Evolutionary conservation across 148 eudicot species (phyloP).

Genomic region (Mesembryanthemum crystallinum): DNA sequence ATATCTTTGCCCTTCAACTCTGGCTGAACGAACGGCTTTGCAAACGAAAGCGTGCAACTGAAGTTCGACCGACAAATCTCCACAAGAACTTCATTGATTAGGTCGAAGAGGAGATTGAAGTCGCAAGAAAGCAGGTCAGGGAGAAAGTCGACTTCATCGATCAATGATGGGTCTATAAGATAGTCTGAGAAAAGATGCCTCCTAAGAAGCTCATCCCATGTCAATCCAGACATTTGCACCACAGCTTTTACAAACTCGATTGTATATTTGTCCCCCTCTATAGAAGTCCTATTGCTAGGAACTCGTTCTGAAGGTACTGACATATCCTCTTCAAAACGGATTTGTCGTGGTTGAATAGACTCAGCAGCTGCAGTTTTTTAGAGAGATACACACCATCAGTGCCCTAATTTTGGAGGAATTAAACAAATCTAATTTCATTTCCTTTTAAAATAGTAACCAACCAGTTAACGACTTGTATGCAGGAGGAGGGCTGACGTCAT

Average conservation of each 20-base stretch:
- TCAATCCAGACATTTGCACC: constrained; percentile 69
- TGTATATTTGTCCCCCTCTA: constrained; percentile 61
- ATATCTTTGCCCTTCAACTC: constrained; percentile 55
- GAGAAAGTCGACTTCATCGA: constrained; percentile 76
- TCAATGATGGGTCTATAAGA: constrained; percentile 67
- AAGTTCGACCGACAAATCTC: constrained; percentile 60
- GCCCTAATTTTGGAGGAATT: constrained; percentile 16
- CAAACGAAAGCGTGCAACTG: constrained; percentile 44
- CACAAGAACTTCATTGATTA: constrained; percentile 61
- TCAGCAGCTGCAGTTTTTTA: constrained; percentile 41
- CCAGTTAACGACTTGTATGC: constrained; percentile 45
- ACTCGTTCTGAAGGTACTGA: constrained; percentile 27
- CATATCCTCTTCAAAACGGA: constrained; percentile 54
- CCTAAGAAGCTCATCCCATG: constrained; percentile 65
- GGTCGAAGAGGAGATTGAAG: constrained; percentile 83
- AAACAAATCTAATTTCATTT: neutral
- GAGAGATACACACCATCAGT: constrained; percentile 12
- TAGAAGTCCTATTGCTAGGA: constrained; percentile 17
- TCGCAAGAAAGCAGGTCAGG: constrained; percentile 64
- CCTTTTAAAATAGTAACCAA: constrained; percentile 20
- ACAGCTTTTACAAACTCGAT: constrained; percentile 81
- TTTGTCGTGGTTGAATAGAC: constrained; percentile 54
- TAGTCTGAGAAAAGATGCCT: constrained; percentile 59
- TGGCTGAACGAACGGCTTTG: constrained; percentile 33
- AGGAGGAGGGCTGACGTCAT: constrained; percentile 68